Evolutionary conservation across 345 rosid species (phyloP).

Genomic region (Rhizophora mangle): DNA sequence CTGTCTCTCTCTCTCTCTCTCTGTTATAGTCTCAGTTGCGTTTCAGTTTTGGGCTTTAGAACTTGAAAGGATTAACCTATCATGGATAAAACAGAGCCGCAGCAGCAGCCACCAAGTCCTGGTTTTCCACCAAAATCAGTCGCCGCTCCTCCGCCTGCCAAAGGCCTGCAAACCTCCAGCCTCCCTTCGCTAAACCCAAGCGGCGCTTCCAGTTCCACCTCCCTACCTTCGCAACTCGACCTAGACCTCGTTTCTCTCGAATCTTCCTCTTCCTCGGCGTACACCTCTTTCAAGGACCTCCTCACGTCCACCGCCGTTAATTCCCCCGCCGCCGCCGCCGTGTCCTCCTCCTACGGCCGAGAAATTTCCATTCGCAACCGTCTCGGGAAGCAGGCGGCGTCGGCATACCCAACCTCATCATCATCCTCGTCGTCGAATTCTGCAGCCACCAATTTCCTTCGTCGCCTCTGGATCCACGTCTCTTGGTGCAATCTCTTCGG

Average conservation of each 20-base stretch:
- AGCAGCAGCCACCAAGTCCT: no score
- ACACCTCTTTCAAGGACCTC: slow-evolving; percentile 78
- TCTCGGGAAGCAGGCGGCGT: slow-evolving; percentile 77
- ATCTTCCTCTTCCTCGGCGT: slow-evolving; percentile 31
- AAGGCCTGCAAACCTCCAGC: slow-evolving; percentile 27
- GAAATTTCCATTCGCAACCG: slow-evolving; percentile 81
- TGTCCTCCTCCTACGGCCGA: slow-evolving; percentile 26
- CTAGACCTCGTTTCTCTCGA: slow-evolving; percentile 34
- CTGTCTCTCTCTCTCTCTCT: no score
- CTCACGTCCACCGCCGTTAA: slow-evolving; percentile 48
- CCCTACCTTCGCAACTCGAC: slow-evolving; percentile 11
- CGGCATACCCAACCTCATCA: slow-evolving; percentile 83
- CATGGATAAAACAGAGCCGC: no score
- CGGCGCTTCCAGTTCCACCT: slow-evolving; percentile 19
- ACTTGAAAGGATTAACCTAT: no score
- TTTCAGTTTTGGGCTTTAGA: no score
- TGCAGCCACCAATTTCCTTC: slow-evolving; percentile 40
- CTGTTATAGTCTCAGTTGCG: no score
- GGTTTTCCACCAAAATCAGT: no score
- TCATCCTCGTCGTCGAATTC: slow-evolving; percentile 46
- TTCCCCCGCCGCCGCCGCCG: slow-evolving; percentile 45
- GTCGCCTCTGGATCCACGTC: slow-evolving; percentile 48
- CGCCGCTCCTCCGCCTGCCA: slow-evolving; percentile 12
- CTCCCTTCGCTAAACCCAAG: slow-evolving; percentile 13
- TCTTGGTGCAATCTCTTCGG: slow-evolving; percentile 29